Evolutionary conservation across 805 yeast genomes (phyloP).

Genomic region (Saccharomyces jurei): DNA sequence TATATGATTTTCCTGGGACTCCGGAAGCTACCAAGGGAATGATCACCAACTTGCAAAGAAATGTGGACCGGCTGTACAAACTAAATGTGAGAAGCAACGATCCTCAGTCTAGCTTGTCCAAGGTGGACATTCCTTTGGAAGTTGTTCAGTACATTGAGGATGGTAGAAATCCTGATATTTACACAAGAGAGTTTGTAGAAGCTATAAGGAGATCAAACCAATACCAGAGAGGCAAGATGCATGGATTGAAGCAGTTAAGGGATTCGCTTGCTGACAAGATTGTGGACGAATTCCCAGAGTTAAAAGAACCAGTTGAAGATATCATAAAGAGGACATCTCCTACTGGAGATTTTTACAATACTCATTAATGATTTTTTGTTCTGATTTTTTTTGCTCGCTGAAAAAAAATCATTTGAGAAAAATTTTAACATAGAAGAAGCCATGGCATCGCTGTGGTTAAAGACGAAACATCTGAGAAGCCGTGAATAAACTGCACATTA

Average conservation of each 20-base stretch:
- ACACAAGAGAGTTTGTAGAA: slow-evolving; percentile 93
- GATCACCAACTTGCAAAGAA: slow-evolving; percentile 34
- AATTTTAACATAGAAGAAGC: background rate
- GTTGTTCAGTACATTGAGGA: slow-evolving; percentile 89
- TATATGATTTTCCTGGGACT: slow-evolving; percentile 90
- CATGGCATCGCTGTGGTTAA: background rate
- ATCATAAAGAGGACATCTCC: slow-evolving; percentile 37
- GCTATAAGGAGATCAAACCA: slow-evolving; percentile 87
- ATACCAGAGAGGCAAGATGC: slow-evolving; percentile 73
- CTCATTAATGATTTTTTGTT: background rate
- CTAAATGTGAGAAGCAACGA: slow-evolving; percentile 29
- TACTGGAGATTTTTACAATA: background rate
- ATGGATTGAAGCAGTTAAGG: slow-evolving; percentile 56
- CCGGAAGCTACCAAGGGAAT: slow-evolving; percentile 60
- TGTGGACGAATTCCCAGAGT: slow-evolving; percentile 69
- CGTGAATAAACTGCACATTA: background rate
- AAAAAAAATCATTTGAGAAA: background rate
- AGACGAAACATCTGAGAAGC: background rate
- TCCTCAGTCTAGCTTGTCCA: slow-evolving; percentile 28
- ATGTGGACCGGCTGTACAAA: slow-evolving; percentile 34
- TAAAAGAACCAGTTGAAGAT: slow-evolving; percentile 48
- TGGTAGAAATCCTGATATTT: slow-evolving; percentile 94
- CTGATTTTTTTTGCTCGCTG: background rate
- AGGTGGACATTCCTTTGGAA: slow-evolving; percentile 62
- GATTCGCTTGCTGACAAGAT: slow-evolving; percentile 63